These are phyloP conservation scores for Venturia asperata DNA, from an alignment of 2,329 filamentous ascomycete genomes.

Conservation along the genomic window DNA sequence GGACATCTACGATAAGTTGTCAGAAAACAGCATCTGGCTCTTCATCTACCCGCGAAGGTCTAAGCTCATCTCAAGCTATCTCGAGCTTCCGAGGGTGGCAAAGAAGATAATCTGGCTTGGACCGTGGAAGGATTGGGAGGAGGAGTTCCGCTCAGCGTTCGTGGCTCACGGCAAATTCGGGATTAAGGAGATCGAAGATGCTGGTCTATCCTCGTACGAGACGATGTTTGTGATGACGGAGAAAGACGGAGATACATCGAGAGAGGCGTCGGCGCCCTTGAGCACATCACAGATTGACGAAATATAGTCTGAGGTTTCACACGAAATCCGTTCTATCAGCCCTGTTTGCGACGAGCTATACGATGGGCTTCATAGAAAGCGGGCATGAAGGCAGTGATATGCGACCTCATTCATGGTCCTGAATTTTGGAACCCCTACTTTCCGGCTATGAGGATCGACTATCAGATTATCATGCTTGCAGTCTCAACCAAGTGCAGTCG, in stretches of 20 bases:
- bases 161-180: not conserved
- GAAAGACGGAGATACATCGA: not conserved
- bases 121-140: slow-evolving; percentile 11
- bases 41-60: slow-evolving; percentile 8
- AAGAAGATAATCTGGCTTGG: not conserved
- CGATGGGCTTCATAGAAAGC: too few relatives aligned
- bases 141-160: not conserved
- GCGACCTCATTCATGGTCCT: too few relatives aligned
- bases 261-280: not conserved
- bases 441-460: too few relatives aligned
- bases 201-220: not conserved
- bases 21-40: not conserved
- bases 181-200: not conserved
- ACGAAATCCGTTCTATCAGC: not conserved
- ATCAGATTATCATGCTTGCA: too few relatives aligned
- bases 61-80: not conserved
- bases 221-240: not conserved
- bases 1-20: slow-evolving; percentile 6
- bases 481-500: too few relatives aligned
- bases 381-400: too few relatives aligned
- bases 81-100: not conserved
- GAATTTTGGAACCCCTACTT: too few relatives aligned
- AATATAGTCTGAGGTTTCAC: not conserved
- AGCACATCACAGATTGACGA: not conserved
- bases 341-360: too few relatives aligned